Evolutionary conservation across 2,329 filamentous ascomycete species (phyloP).

Genomic region (Teratosphaeria nubilosa): DNA sequence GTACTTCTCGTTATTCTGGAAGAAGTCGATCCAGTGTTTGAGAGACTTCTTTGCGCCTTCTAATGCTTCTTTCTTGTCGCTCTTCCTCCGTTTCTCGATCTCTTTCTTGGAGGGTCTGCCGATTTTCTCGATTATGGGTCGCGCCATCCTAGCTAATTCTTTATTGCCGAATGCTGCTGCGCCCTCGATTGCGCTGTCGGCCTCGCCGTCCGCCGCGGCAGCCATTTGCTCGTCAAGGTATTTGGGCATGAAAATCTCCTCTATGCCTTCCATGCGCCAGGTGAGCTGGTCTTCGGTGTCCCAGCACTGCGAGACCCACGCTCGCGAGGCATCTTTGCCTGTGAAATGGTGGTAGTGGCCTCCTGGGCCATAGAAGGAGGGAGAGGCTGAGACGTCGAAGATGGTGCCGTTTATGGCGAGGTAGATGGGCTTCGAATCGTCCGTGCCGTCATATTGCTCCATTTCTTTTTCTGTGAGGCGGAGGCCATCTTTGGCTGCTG

Average conservation of each 20-base stretch:
- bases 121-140: constrained; percentile 16
- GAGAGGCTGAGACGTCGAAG: constrained; percentile 21
- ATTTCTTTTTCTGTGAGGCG: constrained; percentile 14
- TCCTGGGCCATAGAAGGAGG: constrained; percentile 22
- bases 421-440: constrained; percentile 18
- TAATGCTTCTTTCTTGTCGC: constrained; percentile 40
- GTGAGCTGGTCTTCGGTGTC: constrained; percentile 19
- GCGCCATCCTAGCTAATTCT: constrained; percentile 17
- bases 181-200: background rate
- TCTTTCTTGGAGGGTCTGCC: constrained; percentile 12
- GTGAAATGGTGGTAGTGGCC: constrained; percentile 23
- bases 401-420: constrained; percentile 23
- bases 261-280: constrained; percentile 16
- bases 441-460: constrained; percentile 16
- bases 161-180: constrained; percentile 3
- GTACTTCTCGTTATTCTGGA: constrained; percentile 17
- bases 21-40: constrained; percentile 48
- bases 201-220: constrained; percentile 10
- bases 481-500: background rate
- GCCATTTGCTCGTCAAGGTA: constrained; percentile 20
- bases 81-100: constrained; percentile 10
- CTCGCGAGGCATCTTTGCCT: constrained; percentile 21
- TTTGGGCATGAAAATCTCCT: constrained; percentile 19
- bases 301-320: constrained; percentile 25
- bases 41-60: constrained; percentile 54